Percentiles rank a stretch among this genome's conserved stretches.
Evolutionary conservation across 2,329 filamentous ascomycete genomes (phyloP).

Genomic region (Paraphaeosphaeria sporulosa): DNA sequence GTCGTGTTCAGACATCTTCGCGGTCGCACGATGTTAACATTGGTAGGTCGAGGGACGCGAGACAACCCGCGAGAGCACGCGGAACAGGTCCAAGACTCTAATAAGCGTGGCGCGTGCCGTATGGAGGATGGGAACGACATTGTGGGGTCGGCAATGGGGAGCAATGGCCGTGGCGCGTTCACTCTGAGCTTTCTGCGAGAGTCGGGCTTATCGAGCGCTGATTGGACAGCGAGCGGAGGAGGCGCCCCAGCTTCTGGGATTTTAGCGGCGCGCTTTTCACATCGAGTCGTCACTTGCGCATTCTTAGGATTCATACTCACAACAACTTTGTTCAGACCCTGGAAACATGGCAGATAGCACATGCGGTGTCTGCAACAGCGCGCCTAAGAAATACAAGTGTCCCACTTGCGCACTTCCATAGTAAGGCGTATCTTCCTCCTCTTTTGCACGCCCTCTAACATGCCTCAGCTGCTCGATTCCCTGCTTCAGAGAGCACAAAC

Average conservation of each 20-base stretch:
- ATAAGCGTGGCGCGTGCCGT: constrained; percentile 26
- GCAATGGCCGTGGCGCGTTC: constrained; percentile 27
- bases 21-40: constrained; percentile 24
- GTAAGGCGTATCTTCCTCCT: constrained; percentile 37
- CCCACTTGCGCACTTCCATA: constrained; percentile 57
- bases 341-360: constrained; percentile 41
- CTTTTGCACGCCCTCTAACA: constrained; percentile 16
- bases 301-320: too few species aligned
- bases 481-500: constrained; percentile 45
- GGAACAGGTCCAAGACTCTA: constrained; percentile 47
- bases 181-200: constrained; percentile 27
- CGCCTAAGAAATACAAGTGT: constrained; percentile 60
- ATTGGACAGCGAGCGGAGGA: background rate
- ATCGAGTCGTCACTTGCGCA: background rate
- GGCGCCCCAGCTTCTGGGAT: background rate
- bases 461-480: constrained; percentile 37
- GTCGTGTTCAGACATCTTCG: constrained; percentile 46
- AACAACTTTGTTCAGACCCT: background rate
- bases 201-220: background rate
- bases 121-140: constrained; percentile 40
- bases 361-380: constrained; percentile 54
- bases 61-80: constrained; percentile 43
- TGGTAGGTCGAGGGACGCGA: constrained; percentile 26
- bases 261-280: constrained; percentile 4
- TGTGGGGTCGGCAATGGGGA: constrained; percentile 17